Evolutionary conservation across 1,139 yeast species (phyloP).

Genomic region (Suhomyces maxii): DNA sequence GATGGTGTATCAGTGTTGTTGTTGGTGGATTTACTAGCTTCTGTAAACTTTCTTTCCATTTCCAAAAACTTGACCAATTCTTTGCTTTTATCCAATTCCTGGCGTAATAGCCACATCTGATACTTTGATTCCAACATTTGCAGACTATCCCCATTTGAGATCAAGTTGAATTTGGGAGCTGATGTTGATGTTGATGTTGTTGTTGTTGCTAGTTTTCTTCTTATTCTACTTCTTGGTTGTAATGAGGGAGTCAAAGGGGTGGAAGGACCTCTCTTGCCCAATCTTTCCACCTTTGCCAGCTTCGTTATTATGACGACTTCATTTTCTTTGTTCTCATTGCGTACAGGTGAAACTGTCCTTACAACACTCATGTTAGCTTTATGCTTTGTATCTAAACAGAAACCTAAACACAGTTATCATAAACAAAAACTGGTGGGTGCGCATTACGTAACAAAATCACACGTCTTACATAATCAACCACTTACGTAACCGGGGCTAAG

Average conservation of each 20-base stretch:
- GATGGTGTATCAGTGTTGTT: not conserved
- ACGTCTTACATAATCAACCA: not conserved
- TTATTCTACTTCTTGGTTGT: constrained; percentile 15
- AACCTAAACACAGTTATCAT: not conserved
- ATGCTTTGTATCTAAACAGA: not conserved
- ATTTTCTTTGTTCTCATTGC: constrained; percentile 6
- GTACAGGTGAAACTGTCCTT: constrained; percentile 1
- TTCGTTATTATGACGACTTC: not conserved
- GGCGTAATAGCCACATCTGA: constrained; percentile 21
- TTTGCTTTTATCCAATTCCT: constrained; percentile 15
- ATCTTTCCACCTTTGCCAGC: constrained; percentile 3
- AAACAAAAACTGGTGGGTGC: not conserved
- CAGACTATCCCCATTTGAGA: constrained; percentile 9
- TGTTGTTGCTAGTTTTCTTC: constrained; percentile 15
- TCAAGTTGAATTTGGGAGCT: not conserved
- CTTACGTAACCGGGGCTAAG: not conserved
- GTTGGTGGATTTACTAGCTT: not conserved
- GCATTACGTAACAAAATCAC: not conserved
- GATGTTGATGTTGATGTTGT: not conserved
- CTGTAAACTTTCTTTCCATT: constrained; percentile 18
- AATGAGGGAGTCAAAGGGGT: constrained; percentile 24
- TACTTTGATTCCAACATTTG: constrained; percentile 20
- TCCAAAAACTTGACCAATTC: constrained; percentile 20
- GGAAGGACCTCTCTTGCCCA: constrained; percentile 23
- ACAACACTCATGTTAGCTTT: not conserved